Evolutionary conservation across 2,329 filamentous ascomycete genomes (phyloP), one percentile per base, ranked within the genome.

Genomic region (Paraconiothyrium sp.): DNA sequence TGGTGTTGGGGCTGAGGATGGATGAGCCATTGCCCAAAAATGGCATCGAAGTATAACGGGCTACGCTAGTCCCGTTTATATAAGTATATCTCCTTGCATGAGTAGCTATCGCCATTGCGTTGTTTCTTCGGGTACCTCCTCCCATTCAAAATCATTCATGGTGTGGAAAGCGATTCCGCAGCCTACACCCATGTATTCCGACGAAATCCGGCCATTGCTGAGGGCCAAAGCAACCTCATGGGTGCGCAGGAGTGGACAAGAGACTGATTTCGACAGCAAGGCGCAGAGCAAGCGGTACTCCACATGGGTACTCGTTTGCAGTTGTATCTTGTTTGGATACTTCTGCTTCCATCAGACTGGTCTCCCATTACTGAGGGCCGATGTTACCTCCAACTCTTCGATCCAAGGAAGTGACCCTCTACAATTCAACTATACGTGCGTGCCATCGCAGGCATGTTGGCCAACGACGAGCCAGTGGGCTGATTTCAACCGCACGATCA

Each of bases 361-460:
- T 13, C 20, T 44, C 8, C 22, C 37, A n/a, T 44, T 39, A 27
- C 22, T 5, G 16, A 32, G 24, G n/a, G 2, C 10, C 20, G 32
- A 34, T n/a, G 30, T 20, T 20, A 3, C 56, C 13, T 22, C 20
- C 22, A 48, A 56, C 2, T 8, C 44, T 5, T 24, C 51, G 20
- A 32, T 16, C 16, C n/a, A 37, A 1, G 44, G 54, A 2, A 34
- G 2, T 24, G 7, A 16, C 14, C 52, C 14, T 10, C 4, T 44
- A 7, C 27, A 57, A 2, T 72, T 65, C 4, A 76, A 72, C 34
- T 76, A 76, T 57, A 74, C 73, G 34, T 78, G 76, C 55, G 62
- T 66, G 59, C 80, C 79, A 2, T 71, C 71, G 6, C 76, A 81
- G 54, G 50, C 61, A 27, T 82, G 80, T 51, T 78, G 75, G 75